These are phyloP conservation scores for Phytophthora melonis DNA, from an alignment of 352 stramenopile species.

Conservation along the genomic window DNA sequence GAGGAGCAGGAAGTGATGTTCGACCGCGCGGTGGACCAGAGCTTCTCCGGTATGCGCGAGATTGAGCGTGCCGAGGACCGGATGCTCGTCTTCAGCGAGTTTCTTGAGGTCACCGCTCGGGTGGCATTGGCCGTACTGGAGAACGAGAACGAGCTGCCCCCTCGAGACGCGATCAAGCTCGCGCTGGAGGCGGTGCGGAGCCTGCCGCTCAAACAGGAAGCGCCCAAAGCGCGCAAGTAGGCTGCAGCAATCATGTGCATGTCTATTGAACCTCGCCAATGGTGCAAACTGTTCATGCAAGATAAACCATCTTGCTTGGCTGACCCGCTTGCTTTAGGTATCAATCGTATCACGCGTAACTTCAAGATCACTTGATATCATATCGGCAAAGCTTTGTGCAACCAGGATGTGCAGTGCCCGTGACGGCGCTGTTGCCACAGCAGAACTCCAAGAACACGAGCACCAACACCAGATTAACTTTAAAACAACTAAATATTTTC, in stretches of 20 bases:
- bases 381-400: conserved; percentile 2
- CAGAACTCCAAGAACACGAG: conserved; percentile 7
- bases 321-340: no score
- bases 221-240: conserved; percentile 24
- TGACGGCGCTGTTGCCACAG: background rate
- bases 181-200: conserved; percentile 77
- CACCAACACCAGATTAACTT: background rate
- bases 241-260: background rate
- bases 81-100: conserved; percentile 78
- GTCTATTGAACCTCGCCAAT: conserved; percentile 3
- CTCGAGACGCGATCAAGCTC: conserved; percentile 78
- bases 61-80: conserved; percentile 43
- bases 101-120: conserved; percentile 72
- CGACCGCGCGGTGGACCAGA: conserved; percentile 64
- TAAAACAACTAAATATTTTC: conserved; percentile 45
- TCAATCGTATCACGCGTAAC: no score
- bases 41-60: conserved; percentile 63
- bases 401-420: conserved; percentile 11
- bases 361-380: conserved; percentile 3
- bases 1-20: conserved; percentile 71
- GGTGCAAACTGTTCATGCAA: background rate
- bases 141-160: conserved; percentile 64
- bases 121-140: conserved; percentile 68
- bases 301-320: no score
- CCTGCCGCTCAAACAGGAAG: conserved; percentile 43